These are phyloP conservation scores for Wallacemonas collosoma DNA, from an alignment of 208 protist genomes.

Conservation along the genomic window DNA sequence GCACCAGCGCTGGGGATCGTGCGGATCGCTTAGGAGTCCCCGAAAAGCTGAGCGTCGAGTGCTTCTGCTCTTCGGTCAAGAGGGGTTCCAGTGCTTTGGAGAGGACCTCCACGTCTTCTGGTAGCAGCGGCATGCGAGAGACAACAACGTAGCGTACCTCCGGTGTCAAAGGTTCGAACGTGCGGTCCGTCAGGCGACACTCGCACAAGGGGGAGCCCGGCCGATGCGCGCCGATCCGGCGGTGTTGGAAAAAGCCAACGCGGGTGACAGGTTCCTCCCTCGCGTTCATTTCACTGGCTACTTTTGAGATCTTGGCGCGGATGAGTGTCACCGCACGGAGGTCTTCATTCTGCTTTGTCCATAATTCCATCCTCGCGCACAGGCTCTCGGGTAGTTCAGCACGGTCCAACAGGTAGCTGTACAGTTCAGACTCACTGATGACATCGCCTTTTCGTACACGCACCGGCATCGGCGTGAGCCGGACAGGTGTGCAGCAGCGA, in stretches of 20 bases:
- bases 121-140: conserved; percentile 34
- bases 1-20: not conserved
- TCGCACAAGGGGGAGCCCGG: not conserved
- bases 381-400: too few species aligned
- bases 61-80: conserved; percentile 4
- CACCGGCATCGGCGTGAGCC: conserved; percentile 3
- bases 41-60: not conserved
- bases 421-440: conserved; percentile 24
- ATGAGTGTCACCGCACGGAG: conserved; percentile 24
- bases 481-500: not conserved
- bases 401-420: conserved; percentile 22
- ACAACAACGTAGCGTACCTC: conserved; percentile 23
- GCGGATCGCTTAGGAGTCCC: not conserved
- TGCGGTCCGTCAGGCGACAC: not conserved
- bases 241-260: conserved; percentile 42
- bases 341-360: conserved; percentile 17
- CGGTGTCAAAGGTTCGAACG: not conserved
- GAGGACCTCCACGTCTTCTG: conserved; percentile 23
- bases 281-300: conserved; percentile 40
- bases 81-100: not conserved
- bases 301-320: conserved; percentile 30
- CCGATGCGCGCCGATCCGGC: conserved; percentile 16
- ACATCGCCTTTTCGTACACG: not conserved
- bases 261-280: conserved; percentile 24
- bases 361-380: conserved; percentile 20